These are phyloP conservation scores for Astragalus glycyphyllos DNA, from an alignment of 306 rosid genomes.

Conservation along the genomic window DNA sequence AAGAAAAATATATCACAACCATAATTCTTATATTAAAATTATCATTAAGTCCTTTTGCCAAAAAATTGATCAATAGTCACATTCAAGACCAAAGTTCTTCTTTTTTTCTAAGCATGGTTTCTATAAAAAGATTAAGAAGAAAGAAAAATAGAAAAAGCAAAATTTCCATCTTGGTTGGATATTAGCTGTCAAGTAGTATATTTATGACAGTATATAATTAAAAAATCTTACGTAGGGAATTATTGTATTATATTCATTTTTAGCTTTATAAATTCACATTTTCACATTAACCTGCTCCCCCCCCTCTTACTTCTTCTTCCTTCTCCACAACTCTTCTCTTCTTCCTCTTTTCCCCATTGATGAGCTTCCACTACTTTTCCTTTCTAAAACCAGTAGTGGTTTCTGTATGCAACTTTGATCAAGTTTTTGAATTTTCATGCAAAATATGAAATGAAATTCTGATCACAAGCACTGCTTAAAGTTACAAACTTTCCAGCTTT, in stretches of 20 bases:
- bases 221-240: constrained; percentile 33
- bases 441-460: constrained; percentile 30
- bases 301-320: neutral
- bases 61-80: too few species aligned
- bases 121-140: neutral
- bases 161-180: constrained; percentile 59
- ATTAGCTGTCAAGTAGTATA: constrained; percentile 82
- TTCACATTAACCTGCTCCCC: constrained; percentile 21
- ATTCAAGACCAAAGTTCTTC: neutral
- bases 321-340: neutral
- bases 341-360: constrained; percentile 28
- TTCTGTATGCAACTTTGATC: constrained; percentile 7
- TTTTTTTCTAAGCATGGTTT: neutral
- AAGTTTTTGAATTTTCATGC: constrained; percentile 25
- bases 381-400: neutral
- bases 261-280: constrained; percentile 57
- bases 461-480: constrained; percentile 37
- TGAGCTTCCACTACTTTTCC: constrained; percentile 18
- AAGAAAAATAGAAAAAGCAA: constrained; percentile 2
- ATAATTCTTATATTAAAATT: too few species aligned
- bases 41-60: too few species aligned
- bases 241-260: constrained; percentile 22
- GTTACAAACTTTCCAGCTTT: constrained; percentile 38
- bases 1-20: neutral
- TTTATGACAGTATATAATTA: constrained; percentile 31